Base-by-base conservation (phyloP, 176 grass and related monocot species). In the Canna indica region DNA sequence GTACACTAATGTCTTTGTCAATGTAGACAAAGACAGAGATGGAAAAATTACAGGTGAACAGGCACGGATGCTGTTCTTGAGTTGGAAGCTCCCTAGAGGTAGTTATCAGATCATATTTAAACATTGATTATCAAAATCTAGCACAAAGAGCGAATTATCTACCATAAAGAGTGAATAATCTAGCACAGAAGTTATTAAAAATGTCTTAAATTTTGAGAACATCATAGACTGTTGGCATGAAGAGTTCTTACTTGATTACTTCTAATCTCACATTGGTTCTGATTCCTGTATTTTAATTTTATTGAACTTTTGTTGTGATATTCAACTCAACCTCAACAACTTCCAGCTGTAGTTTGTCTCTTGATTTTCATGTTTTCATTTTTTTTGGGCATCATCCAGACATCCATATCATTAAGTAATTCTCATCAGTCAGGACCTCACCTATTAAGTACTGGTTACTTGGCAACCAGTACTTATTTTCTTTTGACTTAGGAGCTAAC, bases 41-140 rank as follows among this genome's bases (percentile, higher is more conserved):
- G 95, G 95, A 44, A 99, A 91, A 77, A 99, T 99, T 77, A 99
- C 90, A 76, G 95, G 95, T 5, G 59, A 76, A 38, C 84, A 93
- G 82, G 95, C 95, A 77, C 82, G 95, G 28, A 99, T 79, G 12
- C 72, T 99, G 73, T 99, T 99, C 79, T 90, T 99, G 57, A 99
- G 95, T 75, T 99, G 95, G 95, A 93, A 83, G 71, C 95, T 99
- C 83, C 84, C 95, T 77, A 99, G 95, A 93, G 95, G 94, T 93
- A 69, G 8, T 4, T 33, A 50, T 16, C 64, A 45, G 75, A 50
- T 77, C 52, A 62, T 33, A 34, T 48, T 48, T 59, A 81, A 68
- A 77, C 74, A 64, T 62, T 39, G 38, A 67, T 35, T 80, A 75
- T 17, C 17, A 38, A 52, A 41, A 52, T 22, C 18, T 32, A 53